phyloP scores from a whole-genome alignment of 805 yeast genomes.

The Suhomyces tanzawaensis region DNA sequence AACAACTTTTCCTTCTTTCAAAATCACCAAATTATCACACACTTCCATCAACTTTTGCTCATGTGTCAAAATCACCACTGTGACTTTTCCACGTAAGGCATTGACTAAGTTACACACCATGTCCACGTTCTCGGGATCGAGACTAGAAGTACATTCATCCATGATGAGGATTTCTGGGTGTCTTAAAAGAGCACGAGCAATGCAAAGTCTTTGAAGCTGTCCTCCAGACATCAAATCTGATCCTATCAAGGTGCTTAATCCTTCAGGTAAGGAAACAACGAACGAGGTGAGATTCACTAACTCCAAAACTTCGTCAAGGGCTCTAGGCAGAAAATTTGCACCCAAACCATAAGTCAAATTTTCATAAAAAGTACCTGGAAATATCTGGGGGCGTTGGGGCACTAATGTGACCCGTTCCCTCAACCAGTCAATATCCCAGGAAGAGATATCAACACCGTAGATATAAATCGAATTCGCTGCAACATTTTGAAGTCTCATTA shows the following conservation, averaged over 20 bases:
- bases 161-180: conserved; percentile 64
- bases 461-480: conserved; percentile 40
- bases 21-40: conserved; percentile 49
- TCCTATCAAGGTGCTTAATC: conserved; percentile 59
- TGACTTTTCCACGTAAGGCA: conserved; percentile 28
- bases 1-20: conserved; percentile 47
- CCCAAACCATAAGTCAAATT: conserved; percentile 62
- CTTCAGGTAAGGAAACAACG: conserved; percentile 52
- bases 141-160: conserved; percentile 89
- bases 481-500: conserved; percentile 52
- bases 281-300: conserved; percentile 54
- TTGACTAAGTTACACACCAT: conserved; percentile 50
- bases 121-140: conserved; percentile 63
- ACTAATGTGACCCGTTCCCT: conserved; percentile 64
- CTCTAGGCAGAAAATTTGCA: conserved; percentile 16
- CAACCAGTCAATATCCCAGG: conserved; percentile 45
- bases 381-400: conserved; percentile 69
- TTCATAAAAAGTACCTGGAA: conserved; percentile 70
- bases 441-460: conserved; percentile 47
- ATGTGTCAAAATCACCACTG: conserved; percentile 71
- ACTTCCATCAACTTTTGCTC: conserved; percentile 60
- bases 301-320: conserved; percentile 38
- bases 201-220: conserved; percentile 79
- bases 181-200: conserved; percentile 77
- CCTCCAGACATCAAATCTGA: conserved; percentile 76